A percentile compares a stretch with the other conserved stretches of the same genome.
These are phyloP conservation scores for Myriangium duriaei DNA, from an alignment of 2,329 filamentous ascomycete species.

Conservation along the genomic window DNA sequence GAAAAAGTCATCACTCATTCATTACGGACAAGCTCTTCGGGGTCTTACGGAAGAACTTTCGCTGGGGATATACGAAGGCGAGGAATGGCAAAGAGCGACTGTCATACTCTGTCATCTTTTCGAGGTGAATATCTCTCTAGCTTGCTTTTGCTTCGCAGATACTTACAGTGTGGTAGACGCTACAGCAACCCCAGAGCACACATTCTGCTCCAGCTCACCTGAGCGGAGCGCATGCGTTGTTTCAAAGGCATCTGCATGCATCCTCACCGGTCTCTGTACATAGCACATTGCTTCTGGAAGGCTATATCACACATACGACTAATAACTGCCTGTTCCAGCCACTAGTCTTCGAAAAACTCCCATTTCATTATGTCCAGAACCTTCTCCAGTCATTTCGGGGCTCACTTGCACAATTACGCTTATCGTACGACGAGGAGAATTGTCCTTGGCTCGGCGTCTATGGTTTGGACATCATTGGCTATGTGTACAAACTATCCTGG, in stretches of 20 bases:
- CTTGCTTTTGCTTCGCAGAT: neutral
- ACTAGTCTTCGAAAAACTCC: conserved; percentile 1
- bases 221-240: conserved; percentile 11
- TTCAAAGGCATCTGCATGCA: conserved; percentile 8
- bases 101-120: conserved; percentile 14
- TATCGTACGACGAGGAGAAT: too few relatives aligned
- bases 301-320: conserved; percentile 14
- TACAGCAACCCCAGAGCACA: conserved; percentile 8
- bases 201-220: conserved; percentile 9
- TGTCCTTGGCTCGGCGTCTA: conserved; percentile 10
- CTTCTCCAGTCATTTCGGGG: too few relatives aligned
- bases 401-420: too few relatives aligned
- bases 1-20: conserved; percentile 12
- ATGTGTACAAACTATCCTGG: conserved; percentile 8
- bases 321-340: conserved; percentile 13
- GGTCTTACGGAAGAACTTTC: conserved; percentile 4
- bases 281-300: conserved; percentile 14
- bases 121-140: conserved; percentile 9
- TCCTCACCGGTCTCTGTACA: conserved; percentile 8
- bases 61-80: neutral
- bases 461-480: conserved; percentile 4
- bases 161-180: conserved; percentile 2
- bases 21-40: conserved; percentile 13
- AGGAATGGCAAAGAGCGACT: conserved; percentile 13
- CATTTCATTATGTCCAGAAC: neutral